Base-by-base conservation (phyloP, 1,284 basidiomycete genomes). In the Trichosporon sp. region DNA sequence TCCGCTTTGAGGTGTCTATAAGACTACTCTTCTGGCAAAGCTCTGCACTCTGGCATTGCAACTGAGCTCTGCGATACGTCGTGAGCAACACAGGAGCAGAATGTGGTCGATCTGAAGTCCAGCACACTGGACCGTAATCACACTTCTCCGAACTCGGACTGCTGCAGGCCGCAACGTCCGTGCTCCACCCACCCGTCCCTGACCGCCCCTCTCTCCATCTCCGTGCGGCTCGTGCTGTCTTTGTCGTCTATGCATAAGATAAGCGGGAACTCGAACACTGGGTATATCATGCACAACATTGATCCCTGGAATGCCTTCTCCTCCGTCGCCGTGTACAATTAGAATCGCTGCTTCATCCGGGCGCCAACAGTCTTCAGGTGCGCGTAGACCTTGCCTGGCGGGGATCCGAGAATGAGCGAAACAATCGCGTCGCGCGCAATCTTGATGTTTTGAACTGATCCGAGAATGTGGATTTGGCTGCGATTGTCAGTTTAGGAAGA, bases 361-460 rank as follows among this genome's bases (percentile, higher is more conserved):
- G 90, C 91, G 75, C 92, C 92, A 61, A 97, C 91, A 11, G 92
- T 94, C 76, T 92, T 86, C 68, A 95, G 81, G 56, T 91, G 89
- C 16, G 92, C 90, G 73, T 97, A 98, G 1, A 98, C 95, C 77
- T 98, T 98, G 71, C 80, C 80, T 80, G 95, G 95, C 1, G 95
- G 95, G 14, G 91, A 94, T 61, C 95, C 95, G 40, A 98, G 85
- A 73, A 98, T 98, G 49, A 95, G 86, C 23, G 91, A 94, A 27
- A 97, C 95, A 68, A 99, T 89, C 8, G 95, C 93, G 76, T 98
- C 95, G 64, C 94, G 86, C 0, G 95, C 95, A 70, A 98, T 87
- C 81, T 95, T 97, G 84, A 99, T 98, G 76, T 97, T 97, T 65
- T 81, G 81, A 60, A 84, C 84, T 11, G 82, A 84, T 21, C 84